Conservation (phyloP, 352 stramenopile genomes). For the Phytophthora sp. region DNA sequence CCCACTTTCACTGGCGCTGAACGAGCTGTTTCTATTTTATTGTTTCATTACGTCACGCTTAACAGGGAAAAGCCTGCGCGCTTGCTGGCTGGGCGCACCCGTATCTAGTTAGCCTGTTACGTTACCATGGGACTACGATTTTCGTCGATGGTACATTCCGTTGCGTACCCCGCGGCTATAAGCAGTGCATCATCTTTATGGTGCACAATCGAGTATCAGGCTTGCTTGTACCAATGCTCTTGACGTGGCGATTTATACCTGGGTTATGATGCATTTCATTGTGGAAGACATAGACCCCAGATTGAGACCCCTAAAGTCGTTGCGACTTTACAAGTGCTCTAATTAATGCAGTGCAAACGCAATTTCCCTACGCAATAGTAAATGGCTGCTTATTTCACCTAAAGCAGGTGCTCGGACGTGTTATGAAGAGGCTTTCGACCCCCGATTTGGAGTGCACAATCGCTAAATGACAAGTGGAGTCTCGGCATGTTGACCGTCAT, state of each 20-base stretch:
- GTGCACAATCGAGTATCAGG: neutral
- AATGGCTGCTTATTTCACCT: no score
- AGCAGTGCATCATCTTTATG: neutral
- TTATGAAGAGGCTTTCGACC: no score
- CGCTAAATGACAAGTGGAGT: neutral
- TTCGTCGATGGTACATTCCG: neutral
- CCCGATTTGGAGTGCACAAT: neutral
- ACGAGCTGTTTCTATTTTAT: no score
- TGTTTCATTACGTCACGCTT: no score
- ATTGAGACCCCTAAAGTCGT: neutral
- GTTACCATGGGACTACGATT: neutral
- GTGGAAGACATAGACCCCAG: no score
- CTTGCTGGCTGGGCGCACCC: no score
- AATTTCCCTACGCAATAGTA: no score
- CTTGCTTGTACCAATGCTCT: neutral
- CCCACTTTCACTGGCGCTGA: no score
- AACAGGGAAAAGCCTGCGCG: no score
- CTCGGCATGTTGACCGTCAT: constrained; percentile 9
- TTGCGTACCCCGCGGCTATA: neutral
- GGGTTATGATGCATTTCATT: no score
- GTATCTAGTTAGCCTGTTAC: no score
- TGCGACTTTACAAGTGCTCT: neutral
- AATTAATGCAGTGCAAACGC: neutral
- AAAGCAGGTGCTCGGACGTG: no score
- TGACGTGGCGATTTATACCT: neutral